Evolutionary conservation across 257 asterid genomes (phyloP), one percentile per base, ranked within the genome.

Genomic region (Agastache rugosa): DNA sequence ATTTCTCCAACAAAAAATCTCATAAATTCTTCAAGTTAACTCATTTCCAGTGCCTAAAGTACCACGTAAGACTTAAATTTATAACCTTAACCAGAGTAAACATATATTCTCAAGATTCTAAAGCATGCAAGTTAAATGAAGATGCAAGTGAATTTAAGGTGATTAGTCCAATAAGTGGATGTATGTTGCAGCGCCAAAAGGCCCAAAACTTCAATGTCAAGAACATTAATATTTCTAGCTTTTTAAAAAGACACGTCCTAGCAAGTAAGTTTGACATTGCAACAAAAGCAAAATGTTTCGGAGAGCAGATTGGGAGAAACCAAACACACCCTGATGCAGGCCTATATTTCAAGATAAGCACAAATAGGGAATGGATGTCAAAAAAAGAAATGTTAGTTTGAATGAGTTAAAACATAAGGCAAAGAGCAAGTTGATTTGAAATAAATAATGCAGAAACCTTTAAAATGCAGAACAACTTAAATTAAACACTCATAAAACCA

Each of bases 381-480:
- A 56, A 65, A 72, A n/a, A 64, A 9, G 50, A 31, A 78, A 6
- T 12, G 34, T 61, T 25, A 35, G 69, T 20, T n/a, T 73, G 37
- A 29, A 34, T 5, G 66, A 47, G 39, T 17, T 78, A 22, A 45
- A 58, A 67, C 5, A 35, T 67, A 14, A 31, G 7, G 68, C 35
- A 25, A 47, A 34, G 64, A 71, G 47, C 67, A 19, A 65, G 17
- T 20, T 12, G 25, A n/a, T 19, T 15, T 17, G 39, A 39, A 16
- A 74, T 1, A 5, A 50, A 14, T 3, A 14, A 44, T 42, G 34
- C 37, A 31, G 11, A 35, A 71, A 42, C 16, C 31, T 10, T 11
- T 55, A 3, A 45, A 47, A 16, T 64, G 42, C 58, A 17, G 37
- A 42, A 11, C 45, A 63, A 35, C 55, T 56, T 55, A 5, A 15